These are phyloP conservation scores for Thalia dealbata DNA, from an alignment of 176 grass and related monocot species.

Conservation along the genomic window DNA sequence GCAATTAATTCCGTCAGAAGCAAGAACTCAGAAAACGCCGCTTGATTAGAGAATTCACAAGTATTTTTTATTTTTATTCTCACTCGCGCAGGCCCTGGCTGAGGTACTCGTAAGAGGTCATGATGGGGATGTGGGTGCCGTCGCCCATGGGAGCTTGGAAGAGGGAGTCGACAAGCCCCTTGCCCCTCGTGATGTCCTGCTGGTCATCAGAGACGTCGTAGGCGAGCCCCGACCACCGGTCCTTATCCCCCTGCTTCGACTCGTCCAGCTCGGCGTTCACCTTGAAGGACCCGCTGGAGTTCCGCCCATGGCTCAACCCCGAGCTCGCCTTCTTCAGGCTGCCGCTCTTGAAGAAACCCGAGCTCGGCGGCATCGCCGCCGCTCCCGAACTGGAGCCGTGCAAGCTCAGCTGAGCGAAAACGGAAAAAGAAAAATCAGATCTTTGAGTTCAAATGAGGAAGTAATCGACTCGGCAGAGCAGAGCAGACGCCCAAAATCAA, in stretches of 20 bases:
- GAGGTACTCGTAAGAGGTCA: conserved; percentile 20
- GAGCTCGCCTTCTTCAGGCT: conserved; percentile 9
- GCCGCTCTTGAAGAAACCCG: conserved; percentile 12
- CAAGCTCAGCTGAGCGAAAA: conserved; percentile 5
- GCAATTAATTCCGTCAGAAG: background rate
- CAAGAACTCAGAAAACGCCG: background rate
- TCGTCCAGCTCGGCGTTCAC: conserved; percentile 16
- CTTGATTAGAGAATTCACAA: background rate
- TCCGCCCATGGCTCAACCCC: background rate
- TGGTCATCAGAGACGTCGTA: conserved; percentile 19
- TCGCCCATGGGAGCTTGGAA: conserved; percentile 24
- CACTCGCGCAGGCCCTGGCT: conserved; percentile 21
- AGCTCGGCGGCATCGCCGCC: background rate
- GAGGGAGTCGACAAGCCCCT: conserved; percentile 18
- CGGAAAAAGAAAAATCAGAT: too few relatives aligned
- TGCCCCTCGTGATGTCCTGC: conserved; percentile 26
- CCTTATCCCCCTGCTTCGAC: conserved; percentile 10
- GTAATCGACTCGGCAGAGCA: too few relatives aligned
- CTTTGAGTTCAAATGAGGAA: too few relatives aligned
- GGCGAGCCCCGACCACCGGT: conserved; percentile 8
- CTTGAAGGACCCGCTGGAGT: conserved; percentile 3
- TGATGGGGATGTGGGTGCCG: conserved; percentile 20
- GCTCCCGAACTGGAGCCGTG: background rate
- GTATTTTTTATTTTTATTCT: too few relatives aligned
- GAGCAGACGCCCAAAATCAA: too few relatives aligned